A percentile compares a stretch with the other conserved stretches of the same genome.
These are phyloP conservation scores for Cryptococcus depauperatus DNA, from an alignment of 1,284 basidiomycete genomes.

Conservation along the genomic window DNA sequence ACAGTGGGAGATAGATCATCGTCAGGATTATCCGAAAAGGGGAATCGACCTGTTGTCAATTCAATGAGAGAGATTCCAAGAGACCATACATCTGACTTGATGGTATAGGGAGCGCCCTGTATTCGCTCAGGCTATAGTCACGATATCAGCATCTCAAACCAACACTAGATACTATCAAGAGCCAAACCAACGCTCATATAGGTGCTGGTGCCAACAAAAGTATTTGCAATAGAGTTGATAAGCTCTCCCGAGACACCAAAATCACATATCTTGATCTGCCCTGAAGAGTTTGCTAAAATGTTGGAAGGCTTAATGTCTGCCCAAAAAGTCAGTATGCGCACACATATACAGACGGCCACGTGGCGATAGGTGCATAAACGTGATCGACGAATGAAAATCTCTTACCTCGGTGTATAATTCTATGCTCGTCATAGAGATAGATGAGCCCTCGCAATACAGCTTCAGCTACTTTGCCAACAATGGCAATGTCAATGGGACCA, in stretches of 20 bases:
- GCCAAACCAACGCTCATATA: conserved; percentile 87
- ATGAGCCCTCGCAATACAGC: conserved; percentile 89
- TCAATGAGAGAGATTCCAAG: conserved; percentile 92
- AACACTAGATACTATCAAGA: neutral
- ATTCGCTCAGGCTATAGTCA: conserved; percentile 82
- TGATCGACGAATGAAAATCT: conserved; percentile 9
- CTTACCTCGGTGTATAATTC: conserved; percentile 96
- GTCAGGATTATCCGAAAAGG: conserved; percentile 66
- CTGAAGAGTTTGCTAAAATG: conserved; percentile 85
- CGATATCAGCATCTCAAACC: neutral
- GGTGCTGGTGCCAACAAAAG: conserved; percentile 95
- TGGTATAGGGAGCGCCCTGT: conserved; percentile 92
- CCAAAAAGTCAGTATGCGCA: neutral
- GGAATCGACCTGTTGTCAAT: conserved; percentile 85
- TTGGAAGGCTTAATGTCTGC: conserved; percentile 98
- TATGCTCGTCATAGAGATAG: conserved; percentile 96
- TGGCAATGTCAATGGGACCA: conserved; percentile 78
- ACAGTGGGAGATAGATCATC: conserved; percentile 44
- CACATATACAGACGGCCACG: neutral
- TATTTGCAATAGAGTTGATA: conserved; percentile 97
- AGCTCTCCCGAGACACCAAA: conserved; percentile 98
- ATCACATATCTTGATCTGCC: conserved; percentile 97
- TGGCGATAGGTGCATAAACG: neutral
- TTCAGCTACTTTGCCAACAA: conserved; percentile 83
- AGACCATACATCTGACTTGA: conserved; percentile 97